Base-by-base conservation (phyloP, 108 stramenopile species). In the Skeletonema marinoi region DNA sequence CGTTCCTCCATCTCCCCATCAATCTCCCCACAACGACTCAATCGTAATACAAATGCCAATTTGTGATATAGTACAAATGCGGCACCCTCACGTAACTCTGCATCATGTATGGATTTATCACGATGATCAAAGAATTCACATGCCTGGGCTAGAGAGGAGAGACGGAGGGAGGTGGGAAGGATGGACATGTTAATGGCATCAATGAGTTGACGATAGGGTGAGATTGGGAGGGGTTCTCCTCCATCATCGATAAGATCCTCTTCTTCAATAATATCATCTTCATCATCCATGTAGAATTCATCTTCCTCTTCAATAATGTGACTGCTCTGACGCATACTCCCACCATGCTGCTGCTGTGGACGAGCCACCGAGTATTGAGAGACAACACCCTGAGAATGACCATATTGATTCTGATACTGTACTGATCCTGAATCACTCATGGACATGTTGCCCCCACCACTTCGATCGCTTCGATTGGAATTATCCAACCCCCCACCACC, bases 151-250 rank as follows among this genome's bases (percentile, higher is more conserved):
- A 87, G 11, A 2, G 77, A 74, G 0, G 83, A 74, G 2, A 87
- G 58, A 31, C 86, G 83, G 2, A 87, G 48, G 5, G 83, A 70
- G 44, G 80, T 56, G 63, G 86, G 83, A 25, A 87, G 42, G 25
- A 87, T 87, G 46, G 73, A 75, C 83, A 87, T 84, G 67, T 85
- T 85, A 48, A 87, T 60, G 6, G 82, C 86, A 78, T 86, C 85
- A 9, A 86, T 54, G 1, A 86, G 46, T 71, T 83, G 85, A 17
- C 85, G 80, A 12, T 83, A 32, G 11, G 85, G 81, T 32, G 85
- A 79, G 21, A 82, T 70, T 3, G 80, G 73, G 8, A 74, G 41
- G 16, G 41, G 29, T 16, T 74, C 80, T 13, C 70, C 64, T 42
- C 71, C 79, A 0, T 46, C 16, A 2, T 46, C 16, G 44, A n/a